These are phyloP conservation scores for Paramecium tetraurelia DNA, from an alignment of 73 alveolate species.

Conservation along the genomic window DNA sequence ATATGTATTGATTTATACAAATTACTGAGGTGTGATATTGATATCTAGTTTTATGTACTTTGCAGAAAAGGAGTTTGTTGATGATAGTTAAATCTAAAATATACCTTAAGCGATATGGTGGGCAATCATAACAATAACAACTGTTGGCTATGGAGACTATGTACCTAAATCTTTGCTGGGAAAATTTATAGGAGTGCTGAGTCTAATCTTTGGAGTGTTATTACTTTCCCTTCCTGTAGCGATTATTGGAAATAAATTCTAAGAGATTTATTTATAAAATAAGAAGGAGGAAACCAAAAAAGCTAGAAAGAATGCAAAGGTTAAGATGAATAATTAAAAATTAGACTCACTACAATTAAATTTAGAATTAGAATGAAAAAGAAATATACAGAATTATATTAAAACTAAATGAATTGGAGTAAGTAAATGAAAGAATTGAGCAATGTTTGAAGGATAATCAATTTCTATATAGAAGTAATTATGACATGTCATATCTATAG, in stretches of 20 bases:
- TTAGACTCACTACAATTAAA: not conserved
- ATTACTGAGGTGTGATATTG: not conserved
- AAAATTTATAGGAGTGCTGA: conserved; percentile 34
- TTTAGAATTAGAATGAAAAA: conserved; percentile 49
- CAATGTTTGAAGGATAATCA: conserved; percentile 30
- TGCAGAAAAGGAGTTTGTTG: conserved; percentile 30
- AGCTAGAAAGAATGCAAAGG: conserved; percentile 10
- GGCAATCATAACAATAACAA: conserved; percentile 61
- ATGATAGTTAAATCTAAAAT: conserved; percentile 20
- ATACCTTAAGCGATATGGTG: conserved; percentile 62
- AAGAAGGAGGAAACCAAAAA: conserved; percentile 17
- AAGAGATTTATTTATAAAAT: conserved; percentile 48
- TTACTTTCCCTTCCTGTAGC: conserved; percentile 60
- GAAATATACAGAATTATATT: conserved; percentile 43
- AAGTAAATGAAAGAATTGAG: conserved; percentile 58
- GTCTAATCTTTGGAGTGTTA: conserved; percentile 54
- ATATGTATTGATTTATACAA: not conserved
- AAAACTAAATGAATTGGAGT: conserved; percentile 50
- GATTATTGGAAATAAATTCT: conserved; percentile 54
- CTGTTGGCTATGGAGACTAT: conserved; percentile 61
- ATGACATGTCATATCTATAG: not conserved
- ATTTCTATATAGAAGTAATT: conserved; percentile 49
- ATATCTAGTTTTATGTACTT: conserved; percentile 59
- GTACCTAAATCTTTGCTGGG: conserved; percentile 46
- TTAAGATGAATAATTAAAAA: not conserved